phyloP scores from a whole-genome alignment of 2,329 filamentous ascomycete genomes.

The Trichophyton benhamiae region DNA sequence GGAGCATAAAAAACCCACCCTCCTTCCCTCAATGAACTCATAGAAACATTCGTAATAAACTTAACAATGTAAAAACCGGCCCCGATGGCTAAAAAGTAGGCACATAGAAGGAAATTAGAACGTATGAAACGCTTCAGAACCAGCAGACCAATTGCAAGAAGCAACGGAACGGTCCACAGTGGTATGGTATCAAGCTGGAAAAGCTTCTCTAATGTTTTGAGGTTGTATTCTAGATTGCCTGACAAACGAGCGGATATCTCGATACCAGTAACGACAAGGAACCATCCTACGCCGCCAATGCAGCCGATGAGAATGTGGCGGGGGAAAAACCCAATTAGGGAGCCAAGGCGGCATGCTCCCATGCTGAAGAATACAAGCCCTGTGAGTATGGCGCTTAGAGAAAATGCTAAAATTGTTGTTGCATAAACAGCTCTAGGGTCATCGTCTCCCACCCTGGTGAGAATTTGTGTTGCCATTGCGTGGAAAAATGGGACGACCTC shows the following conservation, averaged over 20 bases:
- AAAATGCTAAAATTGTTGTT: constrained; percentile 85
- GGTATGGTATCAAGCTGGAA: constrained; percentile 60
- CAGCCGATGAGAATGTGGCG: constrained; percentile 93
- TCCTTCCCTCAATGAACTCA: constrained; percentile 52
- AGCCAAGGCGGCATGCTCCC: constrained; percentile 75
- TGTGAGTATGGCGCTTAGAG: constrained; percentile 79
- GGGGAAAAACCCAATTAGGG: constrained; percentile 92
- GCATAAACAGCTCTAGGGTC: constrained; percentile 78
- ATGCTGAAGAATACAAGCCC: constrained; percentile 85
- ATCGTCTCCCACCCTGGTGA: constrained; percentile 62
- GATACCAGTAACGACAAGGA: constrained; percentile 78
- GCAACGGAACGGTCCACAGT: constrained; percentile 72
- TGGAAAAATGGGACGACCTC: constrained; percentile 98
- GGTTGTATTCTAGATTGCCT: constrained; percentile 69
- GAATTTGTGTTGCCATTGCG: constrained; percentile 89
- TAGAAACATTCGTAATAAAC: constrained; percentile 47
- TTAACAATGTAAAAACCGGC: constrained; percentile 43
- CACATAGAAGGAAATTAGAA: constrained; percentile 73
- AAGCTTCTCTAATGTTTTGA: constrained; percentile 63
- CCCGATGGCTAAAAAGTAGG: constrained; percentile 71
- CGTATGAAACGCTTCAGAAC: constrained; percentile 62
- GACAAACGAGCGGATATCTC: constrained; percentile 85
- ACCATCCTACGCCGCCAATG: constrained; percentile 94
- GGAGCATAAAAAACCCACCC: constrained; percentile 93
- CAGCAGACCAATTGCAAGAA: constrained; percentile 63